These are phyloP conservation scores for Globisporangium okanoganense DNA, from an alignment of 352 stramenopile species.

Conservation along the genomic window DNA sequence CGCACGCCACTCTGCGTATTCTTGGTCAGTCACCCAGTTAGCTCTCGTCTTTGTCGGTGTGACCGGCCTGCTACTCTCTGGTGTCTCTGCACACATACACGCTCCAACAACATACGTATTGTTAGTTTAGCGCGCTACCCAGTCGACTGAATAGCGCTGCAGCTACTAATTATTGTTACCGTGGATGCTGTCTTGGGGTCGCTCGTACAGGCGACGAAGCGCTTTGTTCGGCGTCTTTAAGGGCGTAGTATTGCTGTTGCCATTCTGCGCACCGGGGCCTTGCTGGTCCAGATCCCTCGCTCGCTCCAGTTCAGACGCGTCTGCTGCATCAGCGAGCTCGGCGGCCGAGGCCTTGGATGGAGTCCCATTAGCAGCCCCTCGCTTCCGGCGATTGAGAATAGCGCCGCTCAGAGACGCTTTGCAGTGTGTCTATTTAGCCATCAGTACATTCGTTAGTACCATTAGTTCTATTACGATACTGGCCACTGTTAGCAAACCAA, in stretches of 20 bases:
- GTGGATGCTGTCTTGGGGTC: neutral
- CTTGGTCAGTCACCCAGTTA: neutral
- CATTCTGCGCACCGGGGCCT: neutral
- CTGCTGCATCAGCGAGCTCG: slow-evolving; percentile 10
- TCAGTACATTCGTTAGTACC: neutral
- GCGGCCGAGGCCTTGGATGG: slow-evolving; percentile 4
- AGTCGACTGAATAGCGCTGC: neutral
- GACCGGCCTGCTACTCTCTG: neutral
- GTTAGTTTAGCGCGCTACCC: neutral
- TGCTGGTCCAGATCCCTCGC: neutral
- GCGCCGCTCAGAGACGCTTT: slow-evolving; percentile 38
- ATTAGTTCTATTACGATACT: neutral
- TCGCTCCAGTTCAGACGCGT: neutral
- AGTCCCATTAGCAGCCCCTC: neutral
- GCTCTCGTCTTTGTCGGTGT: slow-evolving; percentile 1
- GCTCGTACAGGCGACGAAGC: slow-evolving; percentile 9
- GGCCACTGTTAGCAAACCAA: neutral
- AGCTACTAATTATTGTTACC: neutral
- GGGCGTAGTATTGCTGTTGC: neutral
- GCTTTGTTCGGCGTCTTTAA: slow-evolving; percentile 7
- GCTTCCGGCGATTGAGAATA: slow-evolving; percentile 34
- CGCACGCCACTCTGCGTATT: slow-evolving; percentile 10
- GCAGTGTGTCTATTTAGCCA: slow-evolving; percentile 28
- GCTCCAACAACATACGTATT: neutral
- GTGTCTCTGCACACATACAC: neutral